Evolutionary conservation across 495 filamentous ascomycete genomes (phyloP), one percentile per base, ranked within the genome.

Genomic region (Podospora fimiseda): DNA sequence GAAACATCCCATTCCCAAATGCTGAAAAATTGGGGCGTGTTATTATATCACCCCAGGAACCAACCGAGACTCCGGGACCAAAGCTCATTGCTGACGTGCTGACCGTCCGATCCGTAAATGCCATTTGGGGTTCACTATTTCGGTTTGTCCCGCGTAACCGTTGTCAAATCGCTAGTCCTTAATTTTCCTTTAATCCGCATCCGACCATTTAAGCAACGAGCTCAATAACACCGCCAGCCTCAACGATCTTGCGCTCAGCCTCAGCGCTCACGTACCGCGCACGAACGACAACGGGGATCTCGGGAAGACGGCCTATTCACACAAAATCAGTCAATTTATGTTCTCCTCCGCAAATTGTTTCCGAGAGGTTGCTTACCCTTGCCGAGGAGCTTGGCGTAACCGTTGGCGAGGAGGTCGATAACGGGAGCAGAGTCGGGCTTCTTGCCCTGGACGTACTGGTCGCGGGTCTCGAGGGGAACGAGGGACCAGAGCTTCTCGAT

Each of bases 401-500:
- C 64, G 60, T 67, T 63, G 46, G 64, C 57, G 27, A 67, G 64
- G 44, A 67, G 64, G 55, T 67, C 64, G 58, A 67, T 62, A 22
- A 67, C 64, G 52, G 64, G 64, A 19, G 64, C 64, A 43, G 64
- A 57, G 58, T 67, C 62, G 43, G 52, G 48, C 62, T 65, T 63
- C 23, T 50, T 48, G 52, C 64, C 64, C 53, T 58, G 61, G 56
- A 64, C 27, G 62, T 67, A 67, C 62, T 67, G 43, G 20, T 67
- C 64, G 42, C 64, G 64, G 50, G 59, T 49, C 62, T 67, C 64
- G 38, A 53, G 44, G 55, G 64, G 64, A 47, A 67, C 64, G 54
- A 67, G 62, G 43, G 64, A 63, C 64, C 64, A 67, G 44, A 67
- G 60, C 64, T 67, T 67, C 44, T 67, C 64, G 49, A 67, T 65